Evolutionary conservation across 2,329 filamentous ascomycete species (phyloP), one percentile per base, ranked within the genome.

Genomic region (Pseudogymnoascus pannorum): DNA sequence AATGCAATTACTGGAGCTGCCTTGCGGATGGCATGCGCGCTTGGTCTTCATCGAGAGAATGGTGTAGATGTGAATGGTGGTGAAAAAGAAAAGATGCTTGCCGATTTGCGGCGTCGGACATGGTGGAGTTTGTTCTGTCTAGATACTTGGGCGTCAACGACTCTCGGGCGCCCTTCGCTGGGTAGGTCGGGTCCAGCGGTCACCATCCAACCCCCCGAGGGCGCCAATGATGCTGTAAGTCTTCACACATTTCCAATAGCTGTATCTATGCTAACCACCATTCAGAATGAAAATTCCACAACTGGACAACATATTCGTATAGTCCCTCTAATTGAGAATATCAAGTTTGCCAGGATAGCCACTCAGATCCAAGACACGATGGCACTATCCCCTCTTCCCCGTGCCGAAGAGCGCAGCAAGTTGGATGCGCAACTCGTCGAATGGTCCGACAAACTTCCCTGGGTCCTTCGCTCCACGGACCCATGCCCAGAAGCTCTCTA

Each of bases 61-160:
- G 64, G 78, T 57, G 67, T 76, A 57, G 68, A 70, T 11, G 26
- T 42, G n/a, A 54, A 54, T n/a, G 58, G 29, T 3, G 48, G 22
- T 6, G 63, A 65, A 36, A 62, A 57, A 7, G 60, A 48, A 16
- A 57, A 61, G 16, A 36, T 79, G 12, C 79, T 81, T 0, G 78
- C 81, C 16, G 86, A 89, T 69, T 82, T 84, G 9, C 79, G 85
- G 61, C 77, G 85, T 61, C 79, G 86, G 33, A 88, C 88, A 3
- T 91, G 88, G 87, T 91, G 87, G 87, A 87, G 81, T 57, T 73
- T 91, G 5, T 87, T 89, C 72, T 88, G 86, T 69, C 77, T 91
- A 20, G 88, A 91, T 70, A 88, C 87, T 0, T 91, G 87, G 87
- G 86, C 85, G 0, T 85, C 83, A 14, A 87, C 86, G 31, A 89